Base-by-base conservation (phyloP, 768 basidiomycete species). In the Rhizopogon salebrosus region DNA sequence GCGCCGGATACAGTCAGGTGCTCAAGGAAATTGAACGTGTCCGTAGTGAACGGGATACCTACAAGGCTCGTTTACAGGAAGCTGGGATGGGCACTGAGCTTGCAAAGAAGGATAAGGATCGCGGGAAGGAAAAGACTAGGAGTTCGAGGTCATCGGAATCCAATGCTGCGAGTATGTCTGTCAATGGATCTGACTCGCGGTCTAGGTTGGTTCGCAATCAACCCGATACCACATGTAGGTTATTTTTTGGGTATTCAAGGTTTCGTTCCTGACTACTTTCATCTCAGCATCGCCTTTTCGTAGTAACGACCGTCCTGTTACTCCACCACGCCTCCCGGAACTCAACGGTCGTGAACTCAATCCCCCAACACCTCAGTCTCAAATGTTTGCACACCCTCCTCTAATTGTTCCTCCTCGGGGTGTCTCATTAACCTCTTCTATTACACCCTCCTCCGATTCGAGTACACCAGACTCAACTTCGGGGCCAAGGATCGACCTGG, bases 1-100 rank as follows among this genome's bases (percentile, higher is more conserved):
- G 91, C 51, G 69, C 81, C 20, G 89, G 84, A n/a, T 89, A 89
- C 64, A 82, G 80, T 54, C 83, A 87, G 52, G 80, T 91, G 51
- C 74, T 87, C 66, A 89, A 89, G 70, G 92, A 95, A 60, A 76
- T 92, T 40, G 92, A 95, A 59, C 82, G 93, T 51, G 80, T 95
- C 48, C 78, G 93, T 13, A 74, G 73, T 10, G 93, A 95, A 65
- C 80, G 93, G 16, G 92, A 94, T 62, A 65, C 76, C 8, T 87
- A 75, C 51, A 72, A 72, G 45, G 34, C 62, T n/a, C 66, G 66
- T 39, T 60, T 70, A 10, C 58, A 60, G 38, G 58, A 64, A 66
- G 56, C 70, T 59, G 60, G 64, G 38, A 48, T 65, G 55, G 55
- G 66, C 63, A 41, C 71, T 77, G 73, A 87, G 75, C 53, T 64